phyloP scores from a whole-genome alignment of 2,329 filamentous ascomycete species.

The Colletotrichum australisinense region DNA sequence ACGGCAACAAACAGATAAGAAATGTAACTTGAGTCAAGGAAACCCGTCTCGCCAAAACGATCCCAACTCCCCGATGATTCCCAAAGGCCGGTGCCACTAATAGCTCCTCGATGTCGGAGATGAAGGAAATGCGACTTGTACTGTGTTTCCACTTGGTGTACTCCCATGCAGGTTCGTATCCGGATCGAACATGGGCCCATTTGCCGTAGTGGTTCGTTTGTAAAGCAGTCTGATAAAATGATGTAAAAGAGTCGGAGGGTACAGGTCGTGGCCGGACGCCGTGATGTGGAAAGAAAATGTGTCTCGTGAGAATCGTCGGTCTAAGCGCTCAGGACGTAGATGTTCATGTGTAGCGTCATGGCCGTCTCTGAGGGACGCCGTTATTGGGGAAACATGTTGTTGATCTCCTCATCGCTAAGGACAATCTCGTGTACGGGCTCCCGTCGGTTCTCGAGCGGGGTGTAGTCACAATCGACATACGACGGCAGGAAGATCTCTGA shows the following conservation, averaged over 20 bases:
- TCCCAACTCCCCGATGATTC: slow-evolving; percentile 31
- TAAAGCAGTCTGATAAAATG: slow-evolving; percentile 24
- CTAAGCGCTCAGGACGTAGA: slow-evolving; percentile 39
- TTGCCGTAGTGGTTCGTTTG: slow-evolving; percentile 8
- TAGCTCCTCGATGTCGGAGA: background rate
- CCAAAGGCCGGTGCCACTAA: slow-evolving; percentile 6
- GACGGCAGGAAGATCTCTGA: slow-evolving; percentile 84
- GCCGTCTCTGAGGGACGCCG: slow-evolving; percentile 22
- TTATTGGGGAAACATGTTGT: slow-evolving; percentile 74
- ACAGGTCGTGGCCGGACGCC: slow-evolving; percentile 33
- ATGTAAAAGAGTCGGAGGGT: slow-evolving; percentile 8
- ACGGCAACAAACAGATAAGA: slow-evolving; percentile 23
- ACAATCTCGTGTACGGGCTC: slow-evolving; percentile 84
- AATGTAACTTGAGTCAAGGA: slow-evolving; percentile 8
- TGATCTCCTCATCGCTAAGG: slow-evolving; percentile 81
- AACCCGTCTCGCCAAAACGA: slow-evolving; percentile 8
- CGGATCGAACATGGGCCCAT: slow-evolving; percentile 21
- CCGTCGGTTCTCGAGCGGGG: slow-evolving; percentile 78
- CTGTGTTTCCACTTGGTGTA: slow-evolving; percentile 22
- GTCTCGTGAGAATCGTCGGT: slow-evolving; percentile 39
- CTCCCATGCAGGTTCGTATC: slow-evolving; percentile 15
- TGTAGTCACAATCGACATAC: slow-evolving; percentile 80
- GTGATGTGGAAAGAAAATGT: slow-evolving; percentile 30
- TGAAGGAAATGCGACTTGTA: slow-evolving; percentile 26
- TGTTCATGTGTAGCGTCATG: slow-evolving; percentile 24